Evolutionary conservation across 345 rosid genomes (phyloP).

Genomic region (Gossypium arboreum): DNA sequence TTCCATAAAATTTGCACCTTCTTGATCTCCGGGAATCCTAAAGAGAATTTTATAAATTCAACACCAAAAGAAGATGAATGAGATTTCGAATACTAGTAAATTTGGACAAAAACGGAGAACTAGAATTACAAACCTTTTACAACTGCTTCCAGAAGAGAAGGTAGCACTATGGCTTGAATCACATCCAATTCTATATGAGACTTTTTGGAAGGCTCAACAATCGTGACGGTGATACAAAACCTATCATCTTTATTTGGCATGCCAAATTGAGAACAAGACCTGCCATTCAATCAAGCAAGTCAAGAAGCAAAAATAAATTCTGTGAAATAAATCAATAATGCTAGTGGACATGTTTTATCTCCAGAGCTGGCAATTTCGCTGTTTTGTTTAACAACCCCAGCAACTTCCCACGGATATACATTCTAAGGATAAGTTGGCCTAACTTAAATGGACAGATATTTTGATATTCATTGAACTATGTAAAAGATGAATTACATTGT

Average conservation of each 20-base stretch:
- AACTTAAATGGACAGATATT: too few species aligned
- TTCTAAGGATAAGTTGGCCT: too few species aligned
- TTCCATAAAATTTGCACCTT: slow-evolving; percentile 83
- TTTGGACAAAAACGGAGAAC: background rate
- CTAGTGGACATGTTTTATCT: background rate
- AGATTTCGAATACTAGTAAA: background rate
- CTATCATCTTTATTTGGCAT: background rate
- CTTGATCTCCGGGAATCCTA: slow-evolving; percentile 67
- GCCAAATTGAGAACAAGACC: background rate
- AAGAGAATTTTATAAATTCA: slow-evolving; percentile 16
- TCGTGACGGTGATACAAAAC: slow-evolving; percentile 7
- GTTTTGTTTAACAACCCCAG: too few species aligned
- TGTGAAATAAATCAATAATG: background rate
- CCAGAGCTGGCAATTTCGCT: too few species aligned
- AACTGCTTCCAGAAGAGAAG: slow-evolving; percentile 4
- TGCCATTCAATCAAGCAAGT: slow-evolving; percentile 1
- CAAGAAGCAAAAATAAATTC: background rate
- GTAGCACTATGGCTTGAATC: background rate
- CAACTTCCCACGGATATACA: too few species aligned
- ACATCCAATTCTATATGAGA: slow-evolving; percentile 8
- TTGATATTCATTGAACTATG: too few species aligned
- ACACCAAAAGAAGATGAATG: background rate
- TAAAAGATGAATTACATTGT: background rate
- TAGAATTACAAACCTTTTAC: slow-evolving; percentile 12
- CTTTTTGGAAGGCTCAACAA: background rate